Evolutionary conservation across 768 basidiomycete species (phyloP).

Genomic region (Hypsizygus marmoreus): DNA sequence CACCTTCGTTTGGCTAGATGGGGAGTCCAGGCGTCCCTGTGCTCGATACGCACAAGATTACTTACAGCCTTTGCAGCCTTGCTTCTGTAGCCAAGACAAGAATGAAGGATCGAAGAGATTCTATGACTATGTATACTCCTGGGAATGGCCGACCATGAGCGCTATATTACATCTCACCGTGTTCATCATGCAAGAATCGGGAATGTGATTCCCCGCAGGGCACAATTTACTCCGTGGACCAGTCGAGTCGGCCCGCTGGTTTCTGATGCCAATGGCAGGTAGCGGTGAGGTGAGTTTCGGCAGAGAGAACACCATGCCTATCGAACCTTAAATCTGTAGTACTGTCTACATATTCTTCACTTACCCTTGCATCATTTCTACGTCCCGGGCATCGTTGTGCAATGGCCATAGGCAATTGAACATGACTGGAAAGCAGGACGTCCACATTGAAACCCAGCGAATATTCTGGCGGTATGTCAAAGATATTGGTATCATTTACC

Average conservation of each 20-base stretch:
- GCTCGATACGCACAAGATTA: too few relatives aligned
- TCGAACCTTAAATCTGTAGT: too few relatives aligned
- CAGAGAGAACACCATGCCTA: constrained; percentile 7
- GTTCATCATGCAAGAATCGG: neutral
- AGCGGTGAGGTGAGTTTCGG: constrained; percentile 8
- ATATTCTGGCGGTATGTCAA: neutral
- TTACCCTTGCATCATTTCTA: too few relatives aligned
- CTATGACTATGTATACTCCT: constrained; percentile 11
- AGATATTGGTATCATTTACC: too few relatives aligned
- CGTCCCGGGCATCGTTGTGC: too few relatives aligned
- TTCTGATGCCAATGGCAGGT: constrained; percentile 2
- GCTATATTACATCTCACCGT: neutral
- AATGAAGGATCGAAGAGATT: constrained; percentile 11
- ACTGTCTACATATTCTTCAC: too few relatives aligned
- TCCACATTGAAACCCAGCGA: constrained; percentile 8
- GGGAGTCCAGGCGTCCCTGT: too few relatives aligned
- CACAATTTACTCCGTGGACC: neutral
- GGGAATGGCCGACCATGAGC: constrained; percentile 12
- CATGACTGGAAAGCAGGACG: too few relatives aligned
- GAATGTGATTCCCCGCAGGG: neutral
- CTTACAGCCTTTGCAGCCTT: too few relatives aligned
- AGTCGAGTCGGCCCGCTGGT: constrained; percentile 10
- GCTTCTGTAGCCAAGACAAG: too few relatives aligned
- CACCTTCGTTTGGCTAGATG: constrained; percentile 13
- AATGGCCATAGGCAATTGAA: too few relatives aligned